Conservation (phyloP, 176 grass and related monocot species). For the Cenchrus purpureus region DNA sequence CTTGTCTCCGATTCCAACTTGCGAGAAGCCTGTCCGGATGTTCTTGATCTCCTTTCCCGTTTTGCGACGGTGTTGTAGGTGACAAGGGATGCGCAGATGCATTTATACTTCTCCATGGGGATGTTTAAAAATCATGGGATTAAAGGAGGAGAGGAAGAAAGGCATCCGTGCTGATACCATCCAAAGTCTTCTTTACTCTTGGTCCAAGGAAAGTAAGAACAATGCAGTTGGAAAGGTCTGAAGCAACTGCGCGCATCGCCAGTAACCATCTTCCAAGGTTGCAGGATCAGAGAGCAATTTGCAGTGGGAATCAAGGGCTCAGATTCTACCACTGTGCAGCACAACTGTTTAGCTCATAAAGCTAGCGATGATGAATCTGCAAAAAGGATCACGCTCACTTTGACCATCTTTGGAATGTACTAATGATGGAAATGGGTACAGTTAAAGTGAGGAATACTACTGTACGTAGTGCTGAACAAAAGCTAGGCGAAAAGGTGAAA, state of each 20-base stretch:
- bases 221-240: constrained; percentile 41
- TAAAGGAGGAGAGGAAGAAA: constrained; percentile 54
- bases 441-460: not conserved
- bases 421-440: not conserved
- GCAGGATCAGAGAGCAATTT: constrained; percentile 9
- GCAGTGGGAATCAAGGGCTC: not conserved
- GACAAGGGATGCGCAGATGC: constrained; percentile 34
- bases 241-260: constrained; percentile 36
- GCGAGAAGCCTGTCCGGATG: not conserved
- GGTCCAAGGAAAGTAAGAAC: constrained; percentile 78
- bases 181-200: constrained; percentile 74
- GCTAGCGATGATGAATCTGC: constrained; percentile 2
- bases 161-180: constrained; percentile 62
- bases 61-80: constrained; percentile 40
- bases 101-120: constrained; percentile 50
- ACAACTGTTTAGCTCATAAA: not conserved
- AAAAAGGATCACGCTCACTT: not conserved
- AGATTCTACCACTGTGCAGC: not conserved
- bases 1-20: not conserved
- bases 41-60: constrained; percentile 11
- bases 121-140: constrained; percentile 22
- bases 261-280: constrained; percentile 28
- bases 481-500: not conserved
- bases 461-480: constrained; percentile 1
- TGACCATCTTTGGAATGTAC: not conserved